Evolutionary conservation across 108 stramenopile genomes (phyloP), one percentile per base, ranked within the genome.

Genomic region (Pseudonitzschia delicatissima): DNA sequence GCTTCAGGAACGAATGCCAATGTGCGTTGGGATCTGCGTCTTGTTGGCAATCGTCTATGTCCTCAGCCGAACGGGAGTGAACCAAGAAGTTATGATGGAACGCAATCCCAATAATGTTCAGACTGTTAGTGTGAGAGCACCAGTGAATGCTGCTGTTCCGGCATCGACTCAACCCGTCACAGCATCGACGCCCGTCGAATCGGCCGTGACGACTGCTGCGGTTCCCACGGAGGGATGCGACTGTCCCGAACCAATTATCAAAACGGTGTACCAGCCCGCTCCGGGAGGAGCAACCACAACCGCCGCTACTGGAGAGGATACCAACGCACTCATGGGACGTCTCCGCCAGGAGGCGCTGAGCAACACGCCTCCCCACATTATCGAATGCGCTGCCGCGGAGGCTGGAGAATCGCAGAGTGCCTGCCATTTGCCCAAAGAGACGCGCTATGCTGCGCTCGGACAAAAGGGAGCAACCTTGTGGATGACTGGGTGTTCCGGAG

Each of bases 391-490:
- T 23, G 82, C 74, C 26, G 98, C 98, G 55, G 80, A 82, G 20
- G 94, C 79, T 27, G 94, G 94, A n/a, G 92, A 82, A 33, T 85
- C 83, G 9, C 98, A 98, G 81, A 76, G 80, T 17, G 94, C 95
- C 18, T 98, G 98, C 65, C 98, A 98, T 71, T 76, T 98, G 6
- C 94, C 98, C 45, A 67, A 90, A 4, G 26, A 68, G 23, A 79
- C 77, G 29, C 92, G 98, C 3, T 97, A 80, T 69, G 93, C 94
- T 0, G 95, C 98, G 0, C 58, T 97, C 57, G 80, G 86, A 28
- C 98, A 98, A 82, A 97, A 98, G 90, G 94, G 94, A 8, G 93
- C 96, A 29, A 97, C 96, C 3, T 78, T 98, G n/a, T 98, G 98
- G 98, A 98, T 98, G 98, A 98, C 98, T 13, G 98, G 98, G 9